phyloP scores from a whole-genome alignment of 352 stramenopile genomes.

The Phytophthora ramorum region DNA sequence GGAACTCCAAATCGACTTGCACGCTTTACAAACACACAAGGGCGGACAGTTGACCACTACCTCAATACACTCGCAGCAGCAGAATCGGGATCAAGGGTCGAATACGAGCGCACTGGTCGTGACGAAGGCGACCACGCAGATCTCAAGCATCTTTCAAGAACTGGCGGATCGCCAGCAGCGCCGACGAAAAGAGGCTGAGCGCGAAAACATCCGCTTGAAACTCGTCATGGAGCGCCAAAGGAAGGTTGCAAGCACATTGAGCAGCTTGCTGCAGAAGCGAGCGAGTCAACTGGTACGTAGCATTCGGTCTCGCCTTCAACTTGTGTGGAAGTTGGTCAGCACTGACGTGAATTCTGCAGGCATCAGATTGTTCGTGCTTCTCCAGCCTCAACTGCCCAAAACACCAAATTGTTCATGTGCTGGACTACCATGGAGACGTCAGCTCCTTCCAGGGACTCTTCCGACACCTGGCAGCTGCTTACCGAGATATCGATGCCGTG shows the following conservation, averaged over 20 bases:
- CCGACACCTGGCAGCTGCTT: constrained; percentile 22
- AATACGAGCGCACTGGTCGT: constrained; percentile 2
- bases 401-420: constrained; percentile 19
- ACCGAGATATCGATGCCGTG: constrained; percentile 22
- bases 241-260: constrained; percentile 43
- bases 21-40: constrained; percentile 23
- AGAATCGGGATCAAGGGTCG: background rate
- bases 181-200: constrained; percentile 30
- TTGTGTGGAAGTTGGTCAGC: background rate
- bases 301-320: background rate
- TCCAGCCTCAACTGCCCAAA: constrained; percentile 15
- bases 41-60: background rate
- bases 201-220: constrained; percentile 43
- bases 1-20: constrained; percentile 41
- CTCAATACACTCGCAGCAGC: background rate
- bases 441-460: constrained; percentile 25
- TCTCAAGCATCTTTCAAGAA: constrained; percentile 32
- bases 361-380: constrained; percentile 20
- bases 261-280: constrained; percentile 42
- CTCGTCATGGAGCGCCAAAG: constrained; percentile 49
- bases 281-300: constrained; percentile 26
- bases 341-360: constrained; percentile 2
- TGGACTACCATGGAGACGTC: constrained; percentile 22
- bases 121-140: constrained; percentile 1
- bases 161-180: constrained; percentile 28